Conservation (phyloP, 345 rosid species). For the Zanthoxylum bungeanum region DNA sequence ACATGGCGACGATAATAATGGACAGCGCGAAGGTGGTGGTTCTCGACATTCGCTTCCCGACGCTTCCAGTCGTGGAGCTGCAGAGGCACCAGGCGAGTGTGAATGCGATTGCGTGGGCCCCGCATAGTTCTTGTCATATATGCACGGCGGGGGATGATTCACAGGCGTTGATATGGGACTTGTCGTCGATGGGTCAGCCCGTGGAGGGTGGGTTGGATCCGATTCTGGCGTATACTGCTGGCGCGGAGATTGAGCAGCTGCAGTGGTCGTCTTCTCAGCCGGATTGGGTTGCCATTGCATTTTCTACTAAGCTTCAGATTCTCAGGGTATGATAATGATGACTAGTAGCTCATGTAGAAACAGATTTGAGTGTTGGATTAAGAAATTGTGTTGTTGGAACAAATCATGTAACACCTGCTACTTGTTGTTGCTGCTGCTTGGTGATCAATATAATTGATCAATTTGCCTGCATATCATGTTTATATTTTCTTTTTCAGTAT, state of each 20-base stretch:
- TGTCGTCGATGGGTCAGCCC: slow-evolving; percentile 92
- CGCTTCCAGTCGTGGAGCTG: slow-evolving; percentile 88
- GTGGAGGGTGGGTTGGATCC: slow-evolving; percentile 97
- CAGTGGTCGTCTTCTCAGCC: slow-evolving; percentile 99
- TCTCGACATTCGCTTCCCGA: slow-evolving; percentile 86
- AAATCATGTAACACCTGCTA: not conserved
- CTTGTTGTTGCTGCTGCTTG: not conserved
- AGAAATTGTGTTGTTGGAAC: not conserved
- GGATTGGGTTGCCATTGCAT: slow-evolving; percentile 98
- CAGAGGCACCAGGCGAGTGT: slow-evolving; percentile 90
- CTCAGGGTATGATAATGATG: slow-evolving; percentile 68
- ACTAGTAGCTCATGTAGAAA: not conserved
- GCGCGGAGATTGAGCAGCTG: slow-evolving; percentile 94
- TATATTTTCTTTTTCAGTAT: not conserved
- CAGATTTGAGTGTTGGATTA: not conserved
- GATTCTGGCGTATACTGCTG: slow-evolving; percentile 89
- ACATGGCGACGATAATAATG: slow-evolving; percentile 96
- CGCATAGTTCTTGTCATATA: slow-evolving; percentile 91
- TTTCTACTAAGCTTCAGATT: slow-evolving; percentile 90
- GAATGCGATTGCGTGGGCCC: slow-evolving; percentile 98
- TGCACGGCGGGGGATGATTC: slow-evolving; percentile 98
- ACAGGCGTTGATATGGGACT: slow-evolving; percentile 96
- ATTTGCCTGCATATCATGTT: not conserved
- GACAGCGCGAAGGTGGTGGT: slow-evolving; percentile 93
- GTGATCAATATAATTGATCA: not conserved